Conservation (phyloP, 108 stramenopile species). For the Aurantiochytrium sp. region DNA sequence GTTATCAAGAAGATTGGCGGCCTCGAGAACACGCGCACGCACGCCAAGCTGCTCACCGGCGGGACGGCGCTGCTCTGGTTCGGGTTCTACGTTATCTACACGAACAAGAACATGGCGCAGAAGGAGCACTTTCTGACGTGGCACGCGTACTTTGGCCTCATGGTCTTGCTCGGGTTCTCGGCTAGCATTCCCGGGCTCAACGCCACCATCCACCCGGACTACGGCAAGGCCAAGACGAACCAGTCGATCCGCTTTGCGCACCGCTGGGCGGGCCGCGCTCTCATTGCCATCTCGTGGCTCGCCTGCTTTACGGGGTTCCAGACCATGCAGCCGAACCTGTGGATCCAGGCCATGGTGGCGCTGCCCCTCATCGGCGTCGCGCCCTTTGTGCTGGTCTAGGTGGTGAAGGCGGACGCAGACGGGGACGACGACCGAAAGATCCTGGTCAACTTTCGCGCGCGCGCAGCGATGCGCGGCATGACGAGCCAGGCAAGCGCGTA, state of each 20-base stretch:
- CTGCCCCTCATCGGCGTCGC: not conserved
- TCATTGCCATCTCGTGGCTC: not conserved
- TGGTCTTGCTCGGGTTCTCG: not conserved
- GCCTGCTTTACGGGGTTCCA: not conserved
- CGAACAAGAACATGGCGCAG: conserved; percentile 2
- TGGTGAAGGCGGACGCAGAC: not conserved
- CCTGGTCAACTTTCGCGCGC: too few relatives aligned
- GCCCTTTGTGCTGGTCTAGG: not conserved
- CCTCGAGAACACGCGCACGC: not conserved
- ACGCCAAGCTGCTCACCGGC: not conserved
- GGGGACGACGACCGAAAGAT: too few relatives aligned
- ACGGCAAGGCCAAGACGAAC: not conserved
- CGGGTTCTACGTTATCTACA: conserved; percentile 20
- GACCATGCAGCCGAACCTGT: not conserved
- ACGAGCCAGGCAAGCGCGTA: too few relatives aligned
- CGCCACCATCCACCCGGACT: conserved; percentile 16
- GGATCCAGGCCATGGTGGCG: not conserved
- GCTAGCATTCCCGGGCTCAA: not conserved
- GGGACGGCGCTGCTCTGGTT: not conserved
- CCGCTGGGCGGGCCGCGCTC: not conserved
- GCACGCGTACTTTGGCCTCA: not conserved
- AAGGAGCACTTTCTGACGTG: not conserved
- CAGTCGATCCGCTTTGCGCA: not conserved
- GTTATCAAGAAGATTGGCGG: not conserved
- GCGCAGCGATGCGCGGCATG: too few relatives aligned